Evolutionary conservation across 352 stramenopile genomes (phyloP), one percentile per base, ranked within the genome.

Genomic region (Elongisporangium anandrum): DNA sequence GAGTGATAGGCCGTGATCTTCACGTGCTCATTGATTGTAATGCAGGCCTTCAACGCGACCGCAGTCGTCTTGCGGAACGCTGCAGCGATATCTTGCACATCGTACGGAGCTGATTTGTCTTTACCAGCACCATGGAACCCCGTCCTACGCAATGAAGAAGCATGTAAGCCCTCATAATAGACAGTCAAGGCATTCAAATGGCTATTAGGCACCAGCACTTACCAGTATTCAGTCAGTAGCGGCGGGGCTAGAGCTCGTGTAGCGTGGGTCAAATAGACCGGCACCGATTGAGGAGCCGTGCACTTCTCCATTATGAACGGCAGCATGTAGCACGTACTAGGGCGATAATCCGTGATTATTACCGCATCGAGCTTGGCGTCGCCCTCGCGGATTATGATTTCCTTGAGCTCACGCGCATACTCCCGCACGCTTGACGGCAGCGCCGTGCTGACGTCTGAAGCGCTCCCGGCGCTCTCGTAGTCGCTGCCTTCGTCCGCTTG

Each of bases 1-100:
- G 85, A 75, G 34, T 94, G 87, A 56, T 86, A 91, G n/a, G 87
- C 78, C 1, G 87, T 91, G 41, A 95, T 66, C 56, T 87, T 92
- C 4, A 95, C 26, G 19, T 85, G 63, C 15, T 91, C 81, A 26
- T 73, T 91, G 22, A 92, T 69, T 12, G 77, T 57, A 17, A 85
- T 71, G 34, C 65, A 70, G 2, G 82, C 75, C 59, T 89, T 88
- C 24, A 91, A 63, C 0, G 59, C 69, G 19, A 88, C 64, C 0
- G 68, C 68, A 22, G 75, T 81, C 20, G 65, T 67, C 53, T 84
- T 87, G 29, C 59, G 67, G 66, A 92, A 91, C 2, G 75, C 58
- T 21, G 66, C 50, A 16, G 53, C 54, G 39, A 94, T 90, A 45
- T 92, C 82, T n/a, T 83, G 72, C 8, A 68, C 23, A 19, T 85